Conservation (phyloP, 257 asterid genomes). For the Thymus mandschuricus region DNA sequence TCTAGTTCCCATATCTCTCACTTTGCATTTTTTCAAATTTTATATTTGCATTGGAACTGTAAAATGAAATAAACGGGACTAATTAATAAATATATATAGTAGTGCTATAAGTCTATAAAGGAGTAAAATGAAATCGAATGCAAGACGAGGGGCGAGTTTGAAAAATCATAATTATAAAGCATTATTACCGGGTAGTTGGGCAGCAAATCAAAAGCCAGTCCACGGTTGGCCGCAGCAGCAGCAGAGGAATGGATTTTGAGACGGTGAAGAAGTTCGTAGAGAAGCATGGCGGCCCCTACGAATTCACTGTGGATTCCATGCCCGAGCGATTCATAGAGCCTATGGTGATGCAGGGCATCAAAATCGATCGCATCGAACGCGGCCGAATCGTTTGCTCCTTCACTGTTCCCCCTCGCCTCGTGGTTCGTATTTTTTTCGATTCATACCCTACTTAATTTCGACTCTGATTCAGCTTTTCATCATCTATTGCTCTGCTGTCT, state of each 20-base stretch:
- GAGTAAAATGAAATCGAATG: constrained; percentile 9
- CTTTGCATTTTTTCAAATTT: no score
- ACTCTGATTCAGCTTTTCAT: neutral
- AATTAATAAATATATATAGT: no score
- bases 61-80: no score
- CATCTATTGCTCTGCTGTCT: neutral
- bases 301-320: constrained; percentile 62
- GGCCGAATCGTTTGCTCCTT: constrained; percentile 75
- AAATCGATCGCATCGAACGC: constrained; percentile 59
- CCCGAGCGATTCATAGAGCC: constrained; percentile 64
- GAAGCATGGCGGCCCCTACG: constrained; percentile 49
- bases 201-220: no score
- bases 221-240: neutral
- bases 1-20: no score
- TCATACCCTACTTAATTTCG: constrained; percentile 4
- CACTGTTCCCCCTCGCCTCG: constrained; percentile 72
- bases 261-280: constrained; percentile 56
- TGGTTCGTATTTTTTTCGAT: constrained; percentile 43
- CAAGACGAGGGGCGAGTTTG: neutral
- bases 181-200: no score
- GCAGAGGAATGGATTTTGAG: constrained; percentile 53
- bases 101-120: neutral
- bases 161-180: no score
- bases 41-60: no score
- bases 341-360: constrained; percentile 66